These are phyloP conservation scores for Mycena amicta DNA, from an alignment of 768 basidiomycete species.

Conservation along the genomic window DNA sequence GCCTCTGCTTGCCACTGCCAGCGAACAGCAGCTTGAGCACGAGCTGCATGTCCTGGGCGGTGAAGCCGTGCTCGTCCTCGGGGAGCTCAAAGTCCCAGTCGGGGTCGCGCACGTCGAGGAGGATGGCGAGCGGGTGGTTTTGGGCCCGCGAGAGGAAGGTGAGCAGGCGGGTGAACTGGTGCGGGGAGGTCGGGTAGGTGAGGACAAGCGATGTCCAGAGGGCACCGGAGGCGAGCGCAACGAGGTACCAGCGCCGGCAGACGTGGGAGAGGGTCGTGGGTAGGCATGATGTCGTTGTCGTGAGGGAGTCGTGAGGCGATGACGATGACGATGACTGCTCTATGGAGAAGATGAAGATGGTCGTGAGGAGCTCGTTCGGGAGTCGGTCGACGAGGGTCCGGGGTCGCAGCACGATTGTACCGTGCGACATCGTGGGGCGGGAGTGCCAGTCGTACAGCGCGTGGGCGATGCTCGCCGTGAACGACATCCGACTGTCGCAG, in stretches of 20 bases:
- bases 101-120: slow-evolving; percentile 64
- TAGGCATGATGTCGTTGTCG: slow-evolving; percentile 19
- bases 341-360: slow-evolving; percentile 36
- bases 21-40: slow-evolving; percentile 42
- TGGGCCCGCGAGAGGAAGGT: slow-evolving; percentile 50
- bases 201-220: slow-evolving; percentile 58
- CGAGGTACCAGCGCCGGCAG: slow-evolving; percentile 51
- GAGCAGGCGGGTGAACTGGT: slow-evolving; percentile 39
- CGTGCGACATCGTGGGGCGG: neutral
- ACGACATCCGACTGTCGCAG: neutral
- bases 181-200: slow-evolving; percentile 42
- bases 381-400: slow-evolving; percentile 27
- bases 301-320: neutral
- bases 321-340: too few relatives aligned
- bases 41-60: slow-evolving; percentile 49
- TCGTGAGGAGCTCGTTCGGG: slow-evolving; percentile 37
- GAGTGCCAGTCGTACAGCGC: neutral
- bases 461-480: neutral
- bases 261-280: slow-evolving; percentile 47
- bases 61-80: slow-evolving; percentile 47
- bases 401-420: neutral
- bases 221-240: slow-evolving; percentile 44
- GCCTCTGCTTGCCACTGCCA: slow-evolving; percentile 24
- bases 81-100: slow-evolving; percentile 45
- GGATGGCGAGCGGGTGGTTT: slow-evolving; percentile 48